A percentile compares a stretch with the other conserved stretches of the same genome.
Conservation (phyloP, 1,139 yeast genomes). For the Blastobotrys proliferans region DNA sequence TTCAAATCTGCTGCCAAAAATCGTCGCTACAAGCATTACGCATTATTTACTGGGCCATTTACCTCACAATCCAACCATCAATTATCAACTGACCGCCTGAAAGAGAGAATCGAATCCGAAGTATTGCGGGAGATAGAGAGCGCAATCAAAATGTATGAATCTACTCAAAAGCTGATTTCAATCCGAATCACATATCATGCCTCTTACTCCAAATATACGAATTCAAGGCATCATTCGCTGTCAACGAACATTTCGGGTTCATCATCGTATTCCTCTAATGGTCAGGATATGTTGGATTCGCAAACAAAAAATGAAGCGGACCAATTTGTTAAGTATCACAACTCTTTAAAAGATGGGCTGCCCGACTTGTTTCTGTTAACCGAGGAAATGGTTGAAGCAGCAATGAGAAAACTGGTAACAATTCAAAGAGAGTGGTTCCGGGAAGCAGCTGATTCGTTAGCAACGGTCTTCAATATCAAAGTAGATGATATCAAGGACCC, state of each 20-base stretch:
- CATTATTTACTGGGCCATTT: constrained; percentile 26
- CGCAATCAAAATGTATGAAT: constrained; percentile 25
- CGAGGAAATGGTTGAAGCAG: constrained; percentile 24
- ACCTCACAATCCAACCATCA: constrained; percentile 24
- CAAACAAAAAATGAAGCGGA: constrained; percentile 21
- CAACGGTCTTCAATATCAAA: constrained; percentile 22
- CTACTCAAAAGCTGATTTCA: constrained; percentile 22
- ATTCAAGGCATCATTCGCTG: constrained; percentile 20
- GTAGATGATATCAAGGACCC: constrained; percentile 20
- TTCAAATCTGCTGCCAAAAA: constrained; percentile 7
- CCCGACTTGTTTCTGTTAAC: constrained; percentile 27
- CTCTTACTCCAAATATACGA: constrained; percentile 23
- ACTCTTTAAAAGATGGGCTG: constrained; percentile 28
- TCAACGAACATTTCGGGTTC: too few relatives aligned
- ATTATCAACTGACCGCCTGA: constrained; percentile 24
- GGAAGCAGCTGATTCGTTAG: constrained; percentile 27
- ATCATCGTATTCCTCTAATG: too few relatives aligned
- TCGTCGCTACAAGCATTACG: constrained; percentile 24
- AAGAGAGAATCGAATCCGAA: constrained; percentile 23
- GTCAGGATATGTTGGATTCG: constrained; percentile 2
- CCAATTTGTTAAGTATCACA: constrained; percentile 26
- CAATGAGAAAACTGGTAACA: constrained; percentile 23
- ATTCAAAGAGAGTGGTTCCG: constrained; percentile 30
- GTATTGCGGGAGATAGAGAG: constrained; percentile 28
- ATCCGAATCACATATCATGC: constrained; percentile 24